A percentile compares a stretch with the other conserved stretches of the same genome.
phyloP scores from a whole-genome alignment of 352 stramenopile genomes.

The Globisporangium yorkense region DNA sequence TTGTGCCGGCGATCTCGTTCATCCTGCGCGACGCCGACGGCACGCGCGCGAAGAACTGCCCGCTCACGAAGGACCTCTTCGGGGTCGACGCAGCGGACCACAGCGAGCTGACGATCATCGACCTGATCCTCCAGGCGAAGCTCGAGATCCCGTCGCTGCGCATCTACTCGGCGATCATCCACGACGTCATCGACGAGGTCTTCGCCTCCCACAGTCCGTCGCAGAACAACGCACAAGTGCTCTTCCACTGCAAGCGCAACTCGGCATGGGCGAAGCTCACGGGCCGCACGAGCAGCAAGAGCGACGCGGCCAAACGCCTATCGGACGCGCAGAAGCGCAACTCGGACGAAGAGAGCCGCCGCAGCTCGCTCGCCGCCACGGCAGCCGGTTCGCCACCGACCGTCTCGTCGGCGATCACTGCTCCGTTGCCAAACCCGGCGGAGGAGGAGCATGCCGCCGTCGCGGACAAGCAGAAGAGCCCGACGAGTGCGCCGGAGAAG shows the following conservation, averaged over 20 bases:
- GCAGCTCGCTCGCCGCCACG: slow-evolving; percentile 16
- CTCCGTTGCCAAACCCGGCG: not conserved
- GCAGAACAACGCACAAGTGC: slow-evolving; percentile 63
- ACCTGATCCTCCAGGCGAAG: slow-evolving; percentile 53
- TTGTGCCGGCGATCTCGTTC: slow-evolving; percentile 74
- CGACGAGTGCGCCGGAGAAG: slow-evolving; percentile 6
- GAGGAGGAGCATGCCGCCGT: slow-evolving; percentile 7
- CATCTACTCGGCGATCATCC: slow-evolving; percentile 71
- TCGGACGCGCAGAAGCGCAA: slow-evolving; percentile 18
- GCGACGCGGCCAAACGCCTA: slow-evolving; percentile 16
- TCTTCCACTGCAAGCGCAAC: slow-evolving; percentile 67
- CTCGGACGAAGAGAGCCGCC: slow-evolving; percentile 17
- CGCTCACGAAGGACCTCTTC: slow-evolving; percentile 72
- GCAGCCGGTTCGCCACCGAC: not conserved
- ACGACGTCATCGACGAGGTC: slow-evolving; percentile 74
- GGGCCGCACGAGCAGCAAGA: slow-evolving; percentile 34
- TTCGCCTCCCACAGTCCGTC: slow-evolving; percentile 51
- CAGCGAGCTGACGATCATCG: slow-evolving; percentile 39
- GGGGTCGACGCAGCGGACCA: slow-evolving; percentile 31
- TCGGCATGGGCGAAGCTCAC: slow-evolving; percentile 55
- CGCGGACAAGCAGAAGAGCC: slow-evolving; percentile 10
- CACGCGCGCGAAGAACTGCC: slow-evolving; percentile 56
- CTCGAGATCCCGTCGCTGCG: slow-evolving; percentile 56
- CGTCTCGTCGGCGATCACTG: not conserved
- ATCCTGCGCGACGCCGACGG: slow-evolving; percentile 69